phyloP scores from a whole-genome alignment of 257 asterid genomes.

The Solanum pennellii region DNA sequence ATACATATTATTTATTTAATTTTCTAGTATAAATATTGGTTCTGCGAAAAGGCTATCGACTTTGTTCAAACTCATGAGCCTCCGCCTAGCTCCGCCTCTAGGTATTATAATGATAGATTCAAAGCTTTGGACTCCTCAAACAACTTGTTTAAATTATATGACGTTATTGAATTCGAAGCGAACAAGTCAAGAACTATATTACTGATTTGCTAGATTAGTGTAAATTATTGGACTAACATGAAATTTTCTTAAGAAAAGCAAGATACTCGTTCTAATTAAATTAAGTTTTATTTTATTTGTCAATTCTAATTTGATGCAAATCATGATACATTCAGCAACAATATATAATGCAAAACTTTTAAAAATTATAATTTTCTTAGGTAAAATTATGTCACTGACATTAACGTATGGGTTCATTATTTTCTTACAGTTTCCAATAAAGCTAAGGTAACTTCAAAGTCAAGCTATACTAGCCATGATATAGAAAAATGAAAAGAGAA shows the following conservation, averaged over 20 bases:
- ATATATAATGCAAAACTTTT: no score
- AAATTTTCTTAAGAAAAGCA: fast-evolving
- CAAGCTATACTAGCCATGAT: neutral
- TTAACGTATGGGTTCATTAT: neutral
- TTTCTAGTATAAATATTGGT: fast-evolving
- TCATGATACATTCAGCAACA: no score
- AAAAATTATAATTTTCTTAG: neutral
- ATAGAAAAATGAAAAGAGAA: neutral
- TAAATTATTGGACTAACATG: fast-evolving
- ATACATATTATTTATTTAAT: no score
- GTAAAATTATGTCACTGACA: neutral
- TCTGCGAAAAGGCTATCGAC: fast-evolving
- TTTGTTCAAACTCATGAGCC: fast-evolving
- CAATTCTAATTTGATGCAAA: neutral
- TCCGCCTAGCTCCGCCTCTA: no score
- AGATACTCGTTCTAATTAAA: no score
- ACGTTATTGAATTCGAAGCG: fast-evolving
- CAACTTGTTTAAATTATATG: no score
- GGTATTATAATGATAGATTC: neutral
- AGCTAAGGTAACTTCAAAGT: neutral
- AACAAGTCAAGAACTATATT: fast-evolving
- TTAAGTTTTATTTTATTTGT: no score
- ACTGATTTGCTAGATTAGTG: neutral
- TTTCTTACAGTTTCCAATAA: neutral
- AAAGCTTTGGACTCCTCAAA: no score